A percentile compares a stretch with the other conserved stretches of the same genome.
phyloP scores from a whole-genome alignment of 208 protist species.

The Trichomonas tenax region DNA sequence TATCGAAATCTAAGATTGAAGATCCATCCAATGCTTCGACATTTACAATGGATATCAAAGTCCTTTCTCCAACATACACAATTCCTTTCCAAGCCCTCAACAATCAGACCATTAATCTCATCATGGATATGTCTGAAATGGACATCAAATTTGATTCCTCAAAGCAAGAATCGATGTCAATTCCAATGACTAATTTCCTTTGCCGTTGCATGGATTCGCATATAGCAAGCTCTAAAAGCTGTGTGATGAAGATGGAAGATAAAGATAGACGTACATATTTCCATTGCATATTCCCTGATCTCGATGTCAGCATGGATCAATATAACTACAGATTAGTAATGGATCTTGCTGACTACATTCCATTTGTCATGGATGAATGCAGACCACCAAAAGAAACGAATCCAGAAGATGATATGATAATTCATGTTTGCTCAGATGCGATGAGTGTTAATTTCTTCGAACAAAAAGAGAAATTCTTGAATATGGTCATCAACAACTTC shows the following conservation, averaged over 20 bases:
- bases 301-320: neutral
- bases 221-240: neutral
- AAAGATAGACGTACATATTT: neutral
- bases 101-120: neutral
- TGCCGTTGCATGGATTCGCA: neutral
- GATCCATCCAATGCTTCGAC: neutral
- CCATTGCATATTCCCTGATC: neutral
- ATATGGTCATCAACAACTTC: neutral
- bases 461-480: neutral
- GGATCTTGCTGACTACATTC: neutral
- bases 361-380: neutral
- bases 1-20: neutral
- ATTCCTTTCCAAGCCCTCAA: neutral
- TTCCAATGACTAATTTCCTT: neutral
- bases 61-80: neutral
- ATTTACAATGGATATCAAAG: neutral
- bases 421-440: neutral
- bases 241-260: neutral
- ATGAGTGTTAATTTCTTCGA: neutral
- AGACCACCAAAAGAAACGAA: neutral
- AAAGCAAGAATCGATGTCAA: neutral
- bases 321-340: neutral
- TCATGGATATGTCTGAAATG: neutral
- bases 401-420: neutral
- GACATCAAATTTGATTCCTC: neutral